These are phyloP conservation scores for Claviceps sp. DNA, from an alignment of 2,329 filamentous ascomycete species.

Conservation along the genomic window DNA sequence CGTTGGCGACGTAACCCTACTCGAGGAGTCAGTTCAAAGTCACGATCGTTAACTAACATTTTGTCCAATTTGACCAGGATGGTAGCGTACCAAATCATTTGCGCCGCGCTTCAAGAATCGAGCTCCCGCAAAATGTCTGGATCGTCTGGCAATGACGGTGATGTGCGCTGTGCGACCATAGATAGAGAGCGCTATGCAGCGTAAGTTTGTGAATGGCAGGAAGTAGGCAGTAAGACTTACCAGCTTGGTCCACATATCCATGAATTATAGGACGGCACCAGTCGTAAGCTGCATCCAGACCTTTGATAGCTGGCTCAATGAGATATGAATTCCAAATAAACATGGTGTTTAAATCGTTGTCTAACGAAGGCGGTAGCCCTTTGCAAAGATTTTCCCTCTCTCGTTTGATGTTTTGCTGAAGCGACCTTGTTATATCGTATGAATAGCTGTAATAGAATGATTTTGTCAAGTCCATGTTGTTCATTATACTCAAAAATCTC, in stretches of 20 bases:
- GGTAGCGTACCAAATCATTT: conserved; percentile 54
- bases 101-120: conserved; percentile 88
- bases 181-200: conserved; percentile 49
- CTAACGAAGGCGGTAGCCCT: conserved; percentile 43
- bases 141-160: conserved; percentile 83
- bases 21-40: neutral
- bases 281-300: conserved; percentile 71
- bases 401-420: conserved; percentile 81
- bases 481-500: conserved; percentile 76
- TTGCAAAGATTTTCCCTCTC: conserved; percentile 60
- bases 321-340: conserved; percentile 97
- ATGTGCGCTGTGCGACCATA: conserved; percentile 86
- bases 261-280: conserved; percentile 96
- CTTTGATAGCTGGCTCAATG: conserved; percentile 56
- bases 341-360: conserved; percentile 75
- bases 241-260: conserved; percentile 86
- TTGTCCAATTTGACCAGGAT: too few species aligned
- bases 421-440: conserved; percentile 83
- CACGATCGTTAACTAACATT: too few species aligned
- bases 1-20: conserved; percentile 84
- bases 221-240: conserved; percentile 15
- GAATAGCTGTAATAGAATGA: conserved; percentile 99
- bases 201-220: neutral
- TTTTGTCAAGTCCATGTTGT: conserved; percentile 76
- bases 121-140: conserved; percentile 85